Conservation (phyloP, 2,329 filamentous ascomycete genomes). For the Botrytis fabae region DNA sequence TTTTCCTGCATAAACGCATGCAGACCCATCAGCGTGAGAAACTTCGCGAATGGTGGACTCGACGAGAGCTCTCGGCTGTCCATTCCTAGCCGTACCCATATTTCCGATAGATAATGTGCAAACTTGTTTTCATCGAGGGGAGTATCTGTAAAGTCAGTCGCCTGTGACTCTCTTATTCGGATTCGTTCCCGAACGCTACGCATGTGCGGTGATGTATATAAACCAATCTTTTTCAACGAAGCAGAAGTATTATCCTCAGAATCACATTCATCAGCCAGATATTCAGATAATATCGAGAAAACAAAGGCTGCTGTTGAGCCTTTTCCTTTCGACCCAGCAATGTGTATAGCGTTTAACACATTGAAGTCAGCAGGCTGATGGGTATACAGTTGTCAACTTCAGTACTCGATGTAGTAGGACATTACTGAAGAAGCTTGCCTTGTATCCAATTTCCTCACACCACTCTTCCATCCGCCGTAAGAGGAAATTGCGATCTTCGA, state of each 20-base stretch:
- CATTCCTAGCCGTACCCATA: background rate
- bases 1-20: background rate
- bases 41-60: background rate
- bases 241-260: background rate
- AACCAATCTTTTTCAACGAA: background rate
- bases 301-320: background rate
- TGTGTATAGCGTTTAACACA: background rate
- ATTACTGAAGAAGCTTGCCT: background rate
- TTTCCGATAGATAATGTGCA: background rate
- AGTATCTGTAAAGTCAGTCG: background rate
- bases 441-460: background rate
- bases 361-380: background rate
- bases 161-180: background rate
- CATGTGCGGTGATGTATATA: background rate
- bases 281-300: background rate
- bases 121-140: background rate
- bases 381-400: background rate
- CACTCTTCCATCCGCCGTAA: background rate
- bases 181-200: background rate
- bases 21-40: background rate
- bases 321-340: constrained; percentile 5
- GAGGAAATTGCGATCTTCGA: background rate
- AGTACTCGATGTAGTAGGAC: background rate
- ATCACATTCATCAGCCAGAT: background rate
- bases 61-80: background rate